These are phyloP conservation scores for Fusarium sp. DNA, from an alignment of 2,329 filamentous ascomycete species.

Conservation along the genomic window DNA sequence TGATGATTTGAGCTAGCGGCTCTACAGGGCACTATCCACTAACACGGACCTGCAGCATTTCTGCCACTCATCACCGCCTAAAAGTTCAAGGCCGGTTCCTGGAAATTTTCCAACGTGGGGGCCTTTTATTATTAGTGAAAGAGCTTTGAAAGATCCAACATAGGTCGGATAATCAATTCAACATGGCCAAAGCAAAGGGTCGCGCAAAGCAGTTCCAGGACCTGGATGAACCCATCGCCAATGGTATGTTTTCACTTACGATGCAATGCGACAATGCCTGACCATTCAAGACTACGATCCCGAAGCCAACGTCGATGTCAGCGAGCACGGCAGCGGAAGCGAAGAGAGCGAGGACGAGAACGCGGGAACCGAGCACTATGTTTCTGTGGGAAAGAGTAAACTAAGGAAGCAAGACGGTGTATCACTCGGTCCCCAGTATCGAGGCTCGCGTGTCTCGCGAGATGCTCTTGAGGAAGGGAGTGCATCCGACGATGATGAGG, in stretches of 20 bases:
- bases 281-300: slow-evolving; percentile 73
- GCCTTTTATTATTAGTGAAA: slow-evolving; percentile 14
- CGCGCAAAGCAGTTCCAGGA: slow-evolving; percentile 69
- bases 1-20: slow-evolving; percentile 18
- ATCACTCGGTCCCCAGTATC: slow-evolving; percentile 80
- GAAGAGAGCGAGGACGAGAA: slow-evolving; percentile 60
- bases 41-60: slow-evolving; percentile 36
- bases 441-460: slow-evolving; percentile 78
- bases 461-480: slow-evolving; percentile 68
- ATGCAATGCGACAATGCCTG: slow-evolving; percentile 12
- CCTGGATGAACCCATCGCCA: slow-evolving; percentile 66
- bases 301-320: slow-evolving; percentile 70
- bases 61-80: slow-evolving; percentile 61
- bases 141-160: slow-evolving; percentile 27
- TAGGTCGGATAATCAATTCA: slow-evolving; percentile 43
- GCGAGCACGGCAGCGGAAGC: slow-evolving; percentile 62
- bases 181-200: slow-evolving; percentile 62
- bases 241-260: slow-evolving; percentile 58
- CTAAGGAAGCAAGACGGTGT: slow-evolving; percentile 76
- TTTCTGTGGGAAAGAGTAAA: slow-evolving; percentile 83
- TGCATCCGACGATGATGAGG: slow-evolving; percentile 60
- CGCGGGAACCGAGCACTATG: slow-evolving; percentile 86
- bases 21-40: slow-evolving; percentile 19
- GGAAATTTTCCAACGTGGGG: slow-evolving; percentile 51
- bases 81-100: slow-evolving; percentile 53